phyloP scores from a whole-genome alignment of 768 basidiomycete genomes.

The Xanthoconium purpureum region DNA sequence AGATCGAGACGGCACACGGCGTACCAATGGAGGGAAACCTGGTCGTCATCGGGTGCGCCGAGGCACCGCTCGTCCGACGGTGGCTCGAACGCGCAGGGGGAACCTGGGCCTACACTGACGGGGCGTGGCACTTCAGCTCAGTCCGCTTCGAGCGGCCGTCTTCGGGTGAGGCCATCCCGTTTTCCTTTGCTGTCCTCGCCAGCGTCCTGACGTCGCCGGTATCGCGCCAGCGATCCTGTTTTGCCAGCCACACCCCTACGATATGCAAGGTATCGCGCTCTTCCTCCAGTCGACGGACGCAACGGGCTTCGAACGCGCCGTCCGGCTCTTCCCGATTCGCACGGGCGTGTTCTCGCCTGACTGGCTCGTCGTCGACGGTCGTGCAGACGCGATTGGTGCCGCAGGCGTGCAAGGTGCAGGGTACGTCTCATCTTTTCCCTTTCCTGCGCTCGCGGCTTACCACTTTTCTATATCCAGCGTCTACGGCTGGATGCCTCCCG shows the following conservation, averaged over 20 bases:
- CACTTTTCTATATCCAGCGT: conserved; percentile 12
- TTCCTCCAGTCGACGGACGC: conserved; percentile 60
- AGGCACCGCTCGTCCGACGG: conserved; percentile 31
- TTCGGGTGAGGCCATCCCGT: conserved; percentile 12
- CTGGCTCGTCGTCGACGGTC: conserved; percentile 63
- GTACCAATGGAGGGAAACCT: conserved; percentile 44
- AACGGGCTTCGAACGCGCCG: conserved; percentile 60
- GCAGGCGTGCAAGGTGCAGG: conserved; percentile 77
- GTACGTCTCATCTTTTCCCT: conserved; percentile 38
- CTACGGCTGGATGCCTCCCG: conserved; percentile 17
- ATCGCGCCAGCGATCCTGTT: conserved; percentile 48
- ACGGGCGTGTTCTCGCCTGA: conserved; percentile 77
- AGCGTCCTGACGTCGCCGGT: not conserved
- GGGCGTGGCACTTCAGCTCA: conserved; percentile 13
- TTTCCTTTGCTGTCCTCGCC: not conserved
- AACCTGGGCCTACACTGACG: conserved; percentile 21
- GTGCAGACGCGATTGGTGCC: conserved; percentile 57
- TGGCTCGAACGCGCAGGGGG: conserved; percentile 29
- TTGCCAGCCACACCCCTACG: conserved; percentile 42
- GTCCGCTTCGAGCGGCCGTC: conserved; percentile 19
- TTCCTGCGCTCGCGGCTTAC: not conserved
- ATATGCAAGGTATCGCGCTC: conserved; percentile 37
- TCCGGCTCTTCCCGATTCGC: conserved; percentile 77
- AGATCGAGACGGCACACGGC: conserved; percentile 21
- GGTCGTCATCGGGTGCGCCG: conserved; percentile 51